Base-by-base conservation (phyloP, 192 early-diverging fungal species). In the Mycoemilia scoparia region DNA sequence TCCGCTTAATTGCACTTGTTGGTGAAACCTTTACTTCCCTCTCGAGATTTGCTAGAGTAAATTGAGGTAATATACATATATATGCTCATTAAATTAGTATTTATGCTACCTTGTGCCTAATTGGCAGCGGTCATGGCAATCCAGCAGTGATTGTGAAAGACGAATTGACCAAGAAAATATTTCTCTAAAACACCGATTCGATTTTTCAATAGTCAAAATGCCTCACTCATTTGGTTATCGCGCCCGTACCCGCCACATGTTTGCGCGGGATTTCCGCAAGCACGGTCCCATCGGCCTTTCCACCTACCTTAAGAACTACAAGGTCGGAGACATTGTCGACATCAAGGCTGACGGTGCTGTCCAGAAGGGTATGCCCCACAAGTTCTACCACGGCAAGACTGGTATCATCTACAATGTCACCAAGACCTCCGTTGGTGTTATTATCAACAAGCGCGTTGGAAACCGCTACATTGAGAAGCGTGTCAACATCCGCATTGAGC, bases 331-430 rank as follows among this genome's bases (percentile, higher is more conserved):
- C 63, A 90, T 97, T 44, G 92, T 96, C 42, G 92, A 97, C 69
- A 87, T 97, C 72, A 92, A 91, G 79, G 90, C 84, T 42, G 89
- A 95, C 72, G 89, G 82, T 69, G 89, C 93, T 49, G 65, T 93
- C 64, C 93, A 97, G 71, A 90, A 91, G 79, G 93, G 93, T 67
- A 82, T 97, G 82, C 93, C 93, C 51, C 93, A 97, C 85, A 97
- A 95, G 79, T 97, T 79, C 80, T 97, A 97, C 79, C 93, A 97
- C 70, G 89, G 87, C 36, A 84, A 83, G 58, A 98, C 90, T 46
- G 93, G 93, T 51, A 77, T 98, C 59, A 74, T 98, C 59, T 98
- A 87, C 83, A 98, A 98, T 77, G 93, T 98, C 14, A 93, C 93
- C 79, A 95, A 95, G 81, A 79, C 84, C 44, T 73, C 93, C 40